phyloP scores from a whole-genome alignment of 1,284 basidiomycete species.

The Leccinum subspadiceum region DNA sequence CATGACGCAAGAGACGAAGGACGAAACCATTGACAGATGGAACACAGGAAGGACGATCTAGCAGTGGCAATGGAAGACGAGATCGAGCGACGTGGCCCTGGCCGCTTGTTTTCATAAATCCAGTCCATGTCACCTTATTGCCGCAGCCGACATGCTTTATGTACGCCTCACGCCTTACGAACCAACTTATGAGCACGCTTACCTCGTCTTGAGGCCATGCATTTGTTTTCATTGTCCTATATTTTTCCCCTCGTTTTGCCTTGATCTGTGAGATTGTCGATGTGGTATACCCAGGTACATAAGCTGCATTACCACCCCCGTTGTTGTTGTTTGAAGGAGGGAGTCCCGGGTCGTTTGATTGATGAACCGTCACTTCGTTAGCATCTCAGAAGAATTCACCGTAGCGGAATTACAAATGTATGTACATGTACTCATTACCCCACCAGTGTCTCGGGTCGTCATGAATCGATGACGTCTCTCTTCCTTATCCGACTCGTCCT shows the following conservation, averaged over 20 bases:
- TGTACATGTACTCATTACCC: neutral
- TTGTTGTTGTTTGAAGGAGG: neutral
- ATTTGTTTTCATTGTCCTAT: neutral
- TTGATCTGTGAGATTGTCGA: neutral
- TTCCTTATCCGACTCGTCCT: neutral
- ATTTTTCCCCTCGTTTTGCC: neutral
- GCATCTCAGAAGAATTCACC: neutral
- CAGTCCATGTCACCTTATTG: neutral
- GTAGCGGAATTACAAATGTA: neutral
- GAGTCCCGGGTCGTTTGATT: neutral
- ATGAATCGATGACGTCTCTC: neutral
- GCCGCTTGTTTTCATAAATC: neutral
- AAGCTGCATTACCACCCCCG: neutral
- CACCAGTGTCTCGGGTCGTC: neutral
- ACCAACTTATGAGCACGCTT: neutral
- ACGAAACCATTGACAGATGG: neutral
- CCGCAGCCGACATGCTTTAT: neutral
- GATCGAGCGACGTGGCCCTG: neutral
- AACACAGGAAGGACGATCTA: neutral
- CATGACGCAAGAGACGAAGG: slow-evolving; percentile 4
- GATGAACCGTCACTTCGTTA: neutral
- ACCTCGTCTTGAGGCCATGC: slow-evolving; percentile 3
- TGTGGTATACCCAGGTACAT: neutral
- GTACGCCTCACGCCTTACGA: neutral
- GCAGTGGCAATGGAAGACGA: neutral